Base-by-base conservation (phyloP, 2,329 filamentous ascomycete genomes). In the Fusarium kyushuense region DNA sequence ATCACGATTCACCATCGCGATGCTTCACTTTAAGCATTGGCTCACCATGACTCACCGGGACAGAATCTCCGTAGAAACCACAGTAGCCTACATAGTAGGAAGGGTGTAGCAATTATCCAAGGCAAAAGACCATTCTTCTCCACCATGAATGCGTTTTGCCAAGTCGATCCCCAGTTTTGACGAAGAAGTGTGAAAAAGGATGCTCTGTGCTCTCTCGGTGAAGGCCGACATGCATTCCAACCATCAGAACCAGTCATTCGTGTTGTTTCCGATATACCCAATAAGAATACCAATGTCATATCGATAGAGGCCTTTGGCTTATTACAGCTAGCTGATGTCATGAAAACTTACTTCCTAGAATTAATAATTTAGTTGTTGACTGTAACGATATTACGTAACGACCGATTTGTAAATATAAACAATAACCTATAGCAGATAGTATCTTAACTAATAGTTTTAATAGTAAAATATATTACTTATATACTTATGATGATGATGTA, bases 11-110 rank as follows among this genome's bases (percentile, higher is more conserved):
- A 40, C 43, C 43, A 49, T 41, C 56, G 27, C 10, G 33, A 45
- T 57, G 38, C 49, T 45, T 62, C 23, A 33, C 21, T 55, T 23
- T 9, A 23, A 21, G n/a, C 33, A 35, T 9, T n/a, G 21, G 17
- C 36, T 45, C 27, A 6, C 19, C 21, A 40, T 63, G 43, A 63
- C 38, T 63, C 58, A 45, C 51, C 60, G 43, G 49, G 48, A 8
- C 36, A 41, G 33, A 63, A 46, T 21, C 43, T 63, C 60, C 43
- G 58, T 43, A 12, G n/a, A 17, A 17, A 23, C 11, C 30, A 45
- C 16, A 36, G 48, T 35, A 47, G 21, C 41, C n/a, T 41, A 13
- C 23, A 25, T 27, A 27, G 27, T 27, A 27, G 19, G 27, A 25
- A 62, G n/a, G 35, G 30, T 36, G 47, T 30, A 53, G 35, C 16